These are phyloP conservation scores for Skeletonema marinoi DNA, from an alignment of 108 stramenopile genomes.

Conservation along the genomic window DNA sequence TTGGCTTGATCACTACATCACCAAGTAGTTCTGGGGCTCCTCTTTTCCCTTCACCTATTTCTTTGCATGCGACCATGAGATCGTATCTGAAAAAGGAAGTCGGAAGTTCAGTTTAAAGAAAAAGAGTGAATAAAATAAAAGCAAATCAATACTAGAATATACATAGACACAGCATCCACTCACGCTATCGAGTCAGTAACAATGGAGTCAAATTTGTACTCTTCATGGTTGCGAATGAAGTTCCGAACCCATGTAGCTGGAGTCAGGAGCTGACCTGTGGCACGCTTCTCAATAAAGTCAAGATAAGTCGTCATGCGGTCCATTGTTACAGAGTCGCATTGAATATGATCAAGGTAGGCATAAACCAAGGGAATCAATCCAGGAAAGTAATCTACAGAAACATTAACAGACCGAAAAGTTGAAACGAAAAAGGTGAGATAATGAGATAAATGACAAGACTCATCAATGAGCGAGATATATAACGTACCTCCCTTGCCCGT, in stretches of 20 bases:
- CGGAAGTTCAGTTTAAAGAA: neutral
- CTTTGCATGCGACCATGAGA: slow-evolving; percentile 84
- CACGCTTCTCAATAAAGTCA: slow-evolving; percentile 84
- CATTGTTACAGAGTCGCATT: slow-evolving; percentile 82
- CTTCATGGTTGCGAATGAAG: slow-evolving; percentile 90
- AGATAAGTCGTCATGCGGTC: slow-evolving; percentile 79
- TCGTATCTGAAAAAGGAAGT: slow-evolving; percentile 60
- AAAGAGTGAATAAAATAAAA: neutral
- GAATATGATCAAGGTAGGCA: slow-evolving; percentile 97
- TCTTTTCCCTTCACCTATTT: slow-evolving; percentile 85
- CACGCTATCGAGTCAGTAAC: slow-evolving; percentile 91
- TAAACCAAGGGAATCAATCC: slow-evolving; percentile 95
- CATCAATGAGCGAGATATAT: neutral
- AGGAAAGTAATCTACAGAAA: slow-evolving; percentile 83
- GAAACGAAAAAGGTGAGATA: neutral
- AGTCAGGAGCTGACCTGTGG: slow-evolving; percentile 92
- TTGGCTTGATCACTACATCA: slow-evolving; percentile 69
- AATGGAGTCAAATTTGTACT: slow-evolving; percentile 93
- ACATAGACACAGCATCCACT: neutral
- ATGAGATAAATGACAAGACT: neutral
- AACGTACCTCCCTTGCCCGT: slow-evolving; percentile 83
- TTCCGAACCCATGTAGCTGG: slow-evolving; percentile 96
- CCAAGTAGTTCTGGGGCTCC: slow-evolving; percentile 82
- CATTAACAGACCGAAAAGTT: neutral
- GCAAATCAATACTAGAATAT: neutral